Conservation (phyloP, 1,284 basidiomycete genomes). For the Pyrrhoderma noxium region DNA sequence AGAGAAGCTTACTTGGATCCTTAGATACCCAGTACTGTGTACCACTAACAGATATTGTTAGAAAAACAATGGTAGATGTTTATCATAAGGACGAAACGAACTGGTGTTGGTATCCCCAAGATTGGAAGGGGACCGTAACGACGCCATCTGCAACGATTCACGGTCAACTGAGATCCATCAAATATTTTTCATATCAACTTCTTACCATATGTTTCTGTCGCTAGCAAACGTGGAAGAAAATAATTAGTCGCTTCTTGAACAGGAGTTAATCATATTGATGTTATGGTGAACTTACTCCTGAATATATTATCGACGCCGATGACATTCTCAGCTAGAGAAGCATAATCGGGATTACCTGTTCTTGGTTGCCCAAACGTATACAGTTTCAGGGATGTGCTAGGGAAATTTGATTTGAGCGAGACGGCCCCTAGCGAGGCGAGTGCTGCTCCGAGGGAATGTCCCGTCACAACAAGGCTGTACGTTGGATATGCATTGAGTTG, state of each 20-base stretch:
- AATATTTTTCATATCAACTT: constrained; percentile 5
- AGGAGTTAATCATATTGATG: not conserved
- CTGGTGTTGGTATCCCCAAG: constrained; percentile 39
- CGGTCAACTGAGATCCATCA: not conserved
- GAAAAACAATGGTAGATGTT: constrained; percentile 2
- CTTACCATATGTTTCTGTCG: constrained; percentile 27
- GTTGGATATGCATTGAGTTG: constrained; percentile 29
- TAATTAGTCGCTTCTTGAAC: not conserved
- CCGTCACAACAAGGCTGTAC: constrained; percentile 32
- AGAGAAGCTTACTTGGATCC: constrained; percentile 27
- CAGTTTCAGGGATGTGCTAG: constrained; percentile 26
- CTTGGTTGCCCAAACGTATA: constrained; percentile 44
- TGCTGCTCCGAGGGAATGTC: constrained; percentile 35
- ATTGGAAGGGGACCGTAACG: constrained; percentile 33
- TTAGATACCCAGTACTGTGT: constrained; percentile 40
- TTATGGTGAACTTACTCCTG: constrained; percentile 32
- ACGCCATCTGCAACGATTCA: constrained; percentile 33
- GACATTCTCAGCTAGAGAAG: constrained; percentile 30
- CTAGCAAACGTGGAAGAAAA: not conserved
- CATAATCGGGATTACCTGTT: constrained; percentile 34
- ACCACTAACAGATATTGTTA: constrained; percentile 25
- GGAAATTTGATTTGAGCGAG: constrained; percentile 31
- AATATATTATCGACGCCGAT: constrained; percentile 32
- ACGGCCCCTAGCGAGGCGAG: constrained; percentile 36
- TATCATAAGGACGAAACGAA: constrained; percentile 21